Percentiles rank a stretch among this genome's conserved stretches.
These are phyloP conservation scores for Ogataea hybrid DNA, from an alignment of 1,139 yeast genomes.

Conservation along the genomic window DNA sequence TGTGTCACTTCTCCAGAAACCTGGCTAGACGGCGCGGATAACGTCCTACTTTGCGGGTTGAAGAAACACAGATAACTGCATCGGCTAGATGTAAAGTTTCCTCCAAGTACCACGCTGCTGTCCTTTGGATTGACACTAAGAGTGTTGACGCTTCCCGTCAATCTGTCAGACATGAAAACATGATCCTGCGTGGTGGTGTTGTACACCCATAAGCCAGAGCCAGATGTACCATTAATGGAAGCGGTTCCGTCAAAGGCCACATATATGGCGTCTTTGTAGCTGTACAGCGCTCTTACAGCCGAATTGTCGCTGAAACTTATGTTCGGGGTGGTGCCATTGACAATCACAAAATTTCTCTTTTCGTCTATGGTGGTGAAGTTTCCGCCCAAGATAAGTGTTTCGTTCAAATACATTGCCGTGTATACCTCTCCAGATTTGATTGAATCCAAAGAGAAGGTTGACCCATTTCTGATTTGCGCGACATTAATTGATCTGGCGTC, in stretches of 20 bases:
- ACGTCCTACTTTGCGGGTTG: too few relatives aligned
- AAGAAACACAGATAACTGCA: too few relatives aligned
- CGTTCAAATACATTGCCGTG: conserved; percentile 40
- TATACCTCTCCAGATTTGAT: conserved; percentile 23
- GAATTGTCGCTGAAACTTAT: conserved; percentile 40
- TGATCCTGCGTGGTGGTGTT: conserved; percentile 11
- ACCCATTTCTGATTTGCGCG: conserved; percentile 11
- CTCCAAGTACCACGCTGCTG: conserved; percentile 61
- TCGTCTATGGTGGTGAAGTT: too few relatives aligned
- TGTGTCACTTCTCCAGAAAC: too few relatives aligned
- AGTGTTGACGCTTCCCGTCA: conserved; percentile 22
- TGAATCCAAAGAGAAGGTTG: neutral
- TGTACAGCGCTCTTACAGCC: conserved; percentile 42
- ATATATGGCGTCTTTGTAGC: conserved; percentile 42
- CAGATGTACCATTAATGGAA: conserved; percentile 23
- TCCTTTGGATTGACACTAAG: conserved; percentile 26
- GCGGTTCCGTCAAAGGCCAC: conserved; percentile 54
- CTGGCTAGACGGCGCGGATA: too few relatives aligned
- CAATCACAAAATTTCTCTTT: conserved; percentile 41
- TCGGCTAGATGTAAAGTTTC: conserved; percentile 62
- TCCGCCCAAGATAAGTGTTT: conserved; percentile 56
- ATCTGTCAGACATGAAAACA: conserved; percentile 14
- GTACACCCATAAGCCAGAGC: conserved; percentile 20
- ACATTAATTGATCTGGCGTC: conserved; percentile 23
- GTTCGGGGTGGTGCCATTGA: conserved; percentile 31